Evolutionary conservation across 371 early-diverging fungal genomes (phyloP), one percentile per base, ranked within the genome.

Genomic region (Rhizopus delemar): DNA sequence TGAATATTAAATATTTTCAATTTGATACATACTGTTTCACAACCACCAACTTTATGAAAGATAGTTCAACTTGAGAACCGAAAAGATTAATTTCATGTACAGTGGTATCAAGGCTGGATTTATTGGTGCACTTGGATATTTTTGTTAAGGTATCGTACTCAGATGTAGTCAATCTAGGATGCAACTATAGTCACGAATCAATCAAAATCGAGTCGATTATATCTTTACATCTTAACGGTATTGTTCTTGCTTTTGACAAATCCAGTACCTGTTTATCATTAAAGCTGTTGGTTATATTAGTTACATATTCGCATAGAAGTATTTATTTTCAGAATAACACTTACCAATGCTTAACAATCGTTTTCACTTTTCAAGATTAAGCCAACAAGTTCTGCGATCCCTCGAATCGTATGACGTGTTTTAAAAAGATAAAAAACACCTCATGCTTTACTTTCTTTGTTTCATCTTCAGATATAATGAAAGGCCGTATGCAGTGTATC

Each of bases 201-300:
- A 49, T 49, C 57, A 57, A 57, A 57, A 57, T 57, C 57, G 57
- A 57, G 38, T 57, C 57, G 39, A 57, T 57, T 57, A 48, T 49
- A 49, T 49, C 57, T 49, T 49, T 57, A 57, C 56, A 56, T 56
- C 56, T 46, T 56, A 48, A 56, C 38, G 56, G 46, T 46, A 56
- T 56, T 56, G 56, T 46, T 56, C 56, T 56, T 56, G 48, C 48
- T 56, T 56, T 56, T 36, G 56, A 46, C 36, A 46, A 56, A 56
- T 56, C 22, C 48, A 56, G 56, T 28, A 56, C 36, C 48, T 56
- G 46, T 46, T 56, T 56, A 56, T 46, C 35, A 56, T 46, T 46
- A 52, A 56, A 56, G 33, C 56, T 34, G 56, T 46, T 56, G 48
- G 46, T 46, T 53, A 38, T 36, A 16, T 52, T 52, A 38, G 52